Evolutionary conservation across 306 rosid genomes (phyloP).

Genomic region (Gillenia trifoliata): DNA sequence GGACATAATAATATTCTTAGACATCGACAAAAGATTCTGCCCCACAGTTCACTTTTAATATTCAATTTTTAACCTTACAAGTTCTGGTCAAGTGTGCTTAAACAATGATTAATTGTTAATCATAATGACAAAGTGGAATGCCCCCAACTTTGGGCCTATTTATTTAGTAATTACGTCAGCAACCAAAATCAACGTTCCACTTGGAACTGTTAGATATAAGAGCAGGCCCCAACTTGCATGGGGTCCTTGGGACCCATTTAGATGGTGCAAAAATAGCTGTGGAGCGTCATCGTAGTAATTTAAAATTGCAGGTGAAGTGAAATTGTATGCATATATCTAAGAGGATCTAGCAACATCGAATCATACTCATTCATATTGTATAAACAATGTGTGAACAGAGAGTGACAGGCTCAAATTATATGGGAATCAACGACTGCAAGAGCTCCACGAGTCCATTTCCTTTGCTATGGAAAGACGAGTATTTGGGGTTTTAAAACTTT

Average conservation of each 20-base stretch:
- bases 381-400: background rate
- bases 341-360: background rate
- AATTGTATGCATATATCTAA: background rate
- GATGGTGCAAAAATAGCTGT: background rate
- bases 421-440: background rate
- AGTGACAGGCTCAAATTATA: background rate
- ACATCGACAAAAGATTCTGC: background rate
- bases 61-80: background rate
- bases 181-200: constrained; percentile 9
- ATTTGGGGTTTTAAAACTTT: background rate
- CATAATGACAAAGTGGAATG: constrained; percentile 24
- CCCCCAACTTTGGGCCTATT: constrained; percentile 22
- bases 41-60: background rate
- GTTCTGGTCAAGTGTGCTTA: background rate
- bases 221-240: constrained; percentile 1
- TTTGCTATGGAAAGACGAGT: background rate
- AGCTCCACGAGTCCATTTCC: background rate
- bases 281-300: background rate
- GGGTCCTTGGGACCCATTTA: background rate
- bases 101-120: background rate
- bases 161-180: constrained; percentile 17
- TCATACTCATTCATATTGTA: background rate
- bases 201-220: background rate
- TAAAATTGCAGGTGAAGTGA: background rate
- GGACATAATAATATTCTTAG: background rate